Evolutionary conservation across 805 yeast species (phyloP), one percentile per base, ranked within the genome.

Genomic region (Clavispora phyllophila): DNA sequence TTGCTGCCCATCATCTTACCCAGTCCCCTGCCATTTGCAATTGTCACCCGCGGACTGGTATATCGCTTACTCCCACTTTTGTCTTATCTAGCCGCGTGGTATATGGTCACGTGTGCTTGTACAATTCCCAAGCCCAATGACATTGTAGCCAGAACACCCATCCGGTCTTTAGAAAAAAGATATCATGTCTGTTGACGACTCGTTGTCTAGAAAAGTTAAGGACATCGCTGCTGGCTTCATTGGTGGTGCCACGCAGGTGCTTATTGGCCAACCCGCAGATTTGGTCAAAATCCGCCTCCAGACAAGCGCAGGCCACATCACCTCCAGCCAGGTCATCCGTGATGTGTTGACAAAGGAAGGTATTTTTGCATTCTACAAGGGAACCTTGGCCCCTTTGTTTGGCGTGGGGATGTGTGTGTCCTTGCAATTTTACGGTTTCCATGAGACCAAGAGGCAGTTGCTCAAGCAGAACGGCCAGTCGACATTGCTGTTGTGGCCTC

Each of bases 371-470:
- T 70, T 70, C 50, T 70, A 70, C 52, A 70, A 70, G 45, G 75
- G 75, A 5, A 70, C 75, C 0, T 48, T 69, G 28, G 65, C 75
- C 2, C 75, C 75, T 2, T 56, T 70, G 20, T 58, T 70, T 43
- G 75, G 75, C 0, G 75, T 70, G 5, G 68, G 55, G 0, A 81
- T 76, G 1, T 81, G 87, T 64, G 87, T 81, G 7, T 79, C 84
- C 2, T 62, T 81, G 25, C 87, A 81, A 54, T 82, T 81, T 57
- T 82, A 81, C 53, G 86, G 87, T 1, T 84, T 81, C 54, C 85
- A 79, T 54, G 87, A 81, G 55, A 72, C 84, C 27, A 79, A 77
- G 54, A 65, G 91, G 44, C 84, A 78, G 56, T 49, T 81, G 18
- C 54, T 74, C 42, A 60, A 60, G 6, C 43, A 35, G 8, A 54